Percentiles rank a stretch among this genome's conserved stretches.
Evolutionary conservation across 2,329 filamentous ascomycete genomes (phyloP).

Genomic region (Lasiodiplodia gonubiensis): DNA sequence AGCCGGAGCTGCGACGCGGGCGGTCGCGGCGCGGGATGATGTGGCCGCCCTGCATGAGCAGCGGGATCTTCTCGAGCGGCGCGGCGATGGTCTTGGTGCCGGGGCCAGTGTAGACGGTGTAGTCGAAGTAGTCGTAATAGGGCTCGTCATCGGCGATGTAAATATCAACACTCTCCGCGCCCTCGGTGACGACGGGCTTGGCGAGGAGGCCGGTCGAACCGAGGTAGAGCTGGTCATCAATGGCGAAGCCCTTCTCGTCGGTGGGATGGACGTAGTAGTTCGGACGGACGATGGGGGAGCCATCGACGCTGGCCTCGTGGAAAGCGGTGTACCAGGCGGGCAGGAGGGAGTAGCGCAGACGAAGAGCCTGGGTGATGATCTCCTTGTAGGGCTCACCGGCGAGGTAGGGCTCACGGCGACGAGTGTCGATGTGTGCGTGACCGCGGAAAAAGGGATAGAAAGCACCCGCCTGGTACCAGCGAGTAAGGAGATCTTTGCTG

Average conservation of each 20-base stretch:
- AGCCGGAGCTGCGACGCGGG: conserved; percentile 79
- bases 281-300: conserved; percentile 85
- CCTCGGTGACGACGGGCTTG: conserved; percentile 85
- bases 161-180: conserved; percentile 73
- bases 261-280: conserved; percentile 91
- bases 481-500: conserved; percentile 84
- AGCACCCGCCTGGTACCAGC: conserved; percentile 95
- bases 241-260: conserved; percentile 82
- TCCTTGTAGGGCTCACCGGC: conserved; percentile 80
- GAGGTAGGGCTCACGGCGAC: conserved; percentile 91
- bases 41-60: conserved; percentile 92
- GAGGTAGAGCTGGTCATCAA: conserved; percentile 94
- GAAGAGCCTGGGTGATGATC: conserved; percentile 86
- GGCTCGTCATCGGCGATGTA: conserved; percentile 88
- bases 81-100: conserved; percentile 76
- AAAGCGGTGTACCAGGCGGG: conserved; percentile 98
- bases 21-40: conserved; percentile 89
- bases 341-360: conserved; percentile 85
- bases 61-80: conserved; percentile 82
- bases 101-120: conserved; percentile 73
- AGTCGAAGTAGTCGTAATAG: conserved; percentile 97
- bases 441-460: conserved; percentile 99
- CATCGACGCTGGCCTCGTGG: conserved; percentile 81
- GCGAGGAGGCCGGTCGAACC: conserved; percentile 87
- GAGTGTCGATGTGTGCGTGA: conserved; percentile 95